Evolutionary conservation across 2,329 filamentous ascomycete species (phyloP).

Genomic region (Cyanodermella asteris): DNA sequence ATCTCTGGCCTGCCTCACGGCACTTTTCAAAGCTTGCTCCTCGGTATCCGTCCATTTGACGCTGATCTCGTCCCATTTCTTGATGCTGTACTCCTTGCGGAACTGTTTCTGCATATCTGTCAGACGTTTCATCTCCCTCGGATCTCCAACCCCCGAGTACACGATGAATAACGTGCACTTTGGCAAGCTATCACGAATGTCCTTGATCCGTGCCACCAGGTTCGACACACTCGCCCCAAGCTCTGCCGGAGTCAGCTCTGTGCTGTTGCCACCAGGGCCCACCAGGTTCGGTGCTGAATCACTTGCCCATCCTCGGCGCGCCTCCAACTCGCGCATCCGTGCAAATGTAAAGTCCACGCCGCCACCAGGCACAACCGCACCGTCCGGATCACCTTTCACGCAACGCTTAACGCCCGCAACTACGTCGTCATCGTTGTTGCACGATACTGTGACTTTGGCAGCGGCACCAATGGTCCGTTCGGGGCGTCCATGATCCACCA

Average conservation of each 20-base stretch:
- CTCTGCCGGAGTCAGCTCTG: slow-evolving; percentile 5
- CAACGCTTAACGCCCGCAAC: slow-evolving; percentile 32
- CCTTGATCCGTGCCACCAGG: slow-evolving; percentile 28
- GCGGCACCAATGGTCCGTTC: slow-evolving; percentile 35
- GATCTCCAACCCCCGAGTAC: slow-evolving; percentile 42
- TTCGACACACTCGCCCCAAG: slow-evolving; percentile 25
- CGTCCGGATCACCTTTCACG: slow-evolving; percentile 24
- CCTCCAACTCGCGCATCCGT: slow-evolving; percentile 38
- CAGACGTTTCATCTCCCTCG: slow-evolving; percentile 31
- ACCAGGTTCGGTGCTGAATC: too few species aligned
- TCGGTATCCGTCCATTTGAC: slow-evolving; percentile 44
- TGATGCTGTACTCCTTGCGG: slow-evolving; percentile 33
- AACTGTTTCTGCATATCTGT: slow-evolving; percentile 34
- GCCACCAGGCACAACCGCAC: slow-evolving; percentile 21
- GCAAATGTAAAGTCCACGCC: slow-evolving; percentile 43
- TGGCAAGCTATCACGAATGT: slow-evolving; percentile 33
- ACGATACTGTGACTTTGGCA: slow-evolving; percentile 33
- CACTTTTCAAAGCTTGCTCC: slow-evolving; percentile 34
- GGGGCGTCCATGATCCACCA: slow-evolving; percentile 80
- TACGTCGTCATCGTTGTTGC: slow-evolving; percentile 34
- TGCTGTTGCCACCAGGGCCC: slow-evolving; percentile 4
- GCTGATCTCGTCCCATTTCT: slow-evolving; percentile 40
- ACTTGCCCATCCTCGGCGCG: slow-evolving; percentile 38
- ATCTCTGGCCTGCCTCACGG: slow-evolving; percentile 32
- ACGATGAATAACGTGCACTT: slow-evolving; percentile 38